Evolutionary conservation across 345 rosid genomes (phyloP).

Genomic region (Clarkia xantiana): DNA sequence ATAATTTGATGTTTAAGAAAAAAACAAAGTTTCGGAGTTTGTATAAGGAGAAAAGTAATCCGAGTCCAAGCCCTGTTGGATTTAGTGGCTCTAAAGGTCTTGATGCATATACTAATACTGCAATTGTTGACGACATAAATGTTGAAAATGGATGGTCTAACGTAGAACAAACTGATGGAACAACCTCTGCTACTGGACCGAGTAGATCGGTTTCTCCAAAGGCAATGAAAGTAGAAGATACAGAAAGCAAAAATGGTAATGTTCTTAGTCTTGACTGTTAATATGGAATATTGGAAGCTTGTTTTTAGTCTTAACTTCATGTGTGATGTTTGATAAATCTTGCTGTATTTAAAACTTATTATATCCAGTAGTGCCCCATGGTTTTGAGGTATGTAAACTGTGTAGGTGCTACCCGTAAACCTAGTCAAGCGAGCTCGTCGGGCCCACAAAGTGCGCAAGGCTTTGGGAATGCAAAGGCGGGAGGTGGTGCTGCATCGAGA

Average conservation of each 20-base stretch:
- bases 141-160: neutral
- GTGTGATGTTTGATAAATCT: neutral
- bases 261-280: neutral
- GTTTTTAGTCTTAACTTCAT: neutral
- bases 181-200: neutral
- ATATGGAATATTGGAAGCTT: neutral
- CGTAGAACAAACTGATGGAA: neutral
- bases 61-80: conserved; percentile 24
- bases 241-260: conserved; percentile 24
- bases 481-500: conserved; percentile 13
- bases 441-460: conserved; percentile 9
- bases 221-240: conserved; percentile 14
- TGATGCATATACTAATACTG: neutral
- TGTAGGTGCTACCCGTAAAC: conserved; percentile 32
- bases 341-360: neutral
- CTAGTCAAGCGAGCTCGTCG: conserved; percentile 13
- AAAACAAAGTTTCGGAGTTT: conserved; percentile 35
- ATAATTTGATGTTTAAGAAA: conserved; percentile 33
- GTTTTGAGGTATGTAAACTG: conserved; percentile 8
- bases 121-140: neutral
- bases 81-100: conserved; percentile 22
- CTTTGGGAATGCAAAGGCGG: conserved; percentile 9
- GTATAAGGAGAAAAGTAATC: conserved; percentile 7
- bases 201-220: conserved; percentile 5
- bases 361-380: neutral